These are phyloP conservation scores for Kingdonia uniflora DNA, from an alignment of 164 flowering plant genomes.

Conservation along the genomic window DNA sequence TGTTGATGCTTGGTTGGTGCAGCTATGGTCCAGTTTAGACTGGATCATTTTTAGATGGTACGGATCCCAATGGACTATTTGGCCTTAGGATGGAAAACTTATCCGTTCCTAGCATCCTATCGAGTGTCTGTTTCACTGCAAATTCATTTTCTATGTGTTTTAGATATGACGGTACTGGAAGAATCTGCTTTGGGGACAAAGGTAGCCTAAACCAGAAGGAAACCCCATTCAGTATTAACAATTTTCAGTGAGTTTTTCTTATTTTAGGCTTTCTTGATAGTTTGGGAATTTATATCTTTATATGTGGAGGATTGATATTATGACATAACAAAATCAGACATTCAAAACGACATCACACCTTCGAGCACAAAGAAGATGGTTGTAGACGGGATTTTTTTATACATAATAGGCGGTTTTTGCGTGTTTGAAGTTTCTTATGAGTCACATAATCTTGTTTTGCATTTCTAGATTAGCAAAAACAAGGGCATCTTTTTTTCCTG, in stretches of 20 bases:
- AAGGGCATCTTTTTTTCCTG: slow-evolving; percentile 58
- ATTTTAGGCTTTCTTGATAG: neutral
- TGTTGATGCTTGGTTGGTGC: no score
- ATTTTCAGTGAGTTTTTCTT: slow-evolving; percentile 30
- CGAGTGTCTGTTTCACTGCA: slow-evolving; percentile 39
- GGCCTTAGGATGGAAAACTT: slow-evolving; percentile 67
- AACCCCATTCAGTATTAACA: slow-evolving; percentile 48
- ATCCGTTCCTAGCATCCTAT: slow-evolving; percentile 87
- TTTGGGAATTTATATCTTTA: neutral
- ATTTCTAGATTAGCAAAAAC: slow-evolving; percentile 18
- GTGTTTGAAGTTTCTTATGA: no score
- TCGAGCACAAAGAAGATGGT: neutral
- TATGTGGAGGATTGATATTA: neutral
- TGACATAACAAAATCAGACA: neutral
- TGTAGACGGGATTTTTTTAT: neutral
- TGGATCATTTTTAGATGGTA: no score
- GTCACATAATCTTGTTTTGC: no score
- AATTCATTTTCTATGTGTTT: slow-evolving; percentile 95
- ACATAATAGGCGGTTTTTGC: no score
- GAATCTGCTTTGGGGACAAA: slow-evolving; percentile 85
- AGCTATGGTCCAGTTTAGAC: no score
- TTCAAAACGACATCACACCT: neutral
- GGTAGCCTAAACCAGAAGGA: slow-evolving; percentile 59
- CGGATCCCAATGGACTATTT: slow-evolving; percentile 85
- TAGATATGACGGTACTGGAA: slow-evolving; percentile 59